Evolutionary conservation across 306 rosid genomes (phyloP).

Genomic region (Sechiopsis laciniata): DNA sequence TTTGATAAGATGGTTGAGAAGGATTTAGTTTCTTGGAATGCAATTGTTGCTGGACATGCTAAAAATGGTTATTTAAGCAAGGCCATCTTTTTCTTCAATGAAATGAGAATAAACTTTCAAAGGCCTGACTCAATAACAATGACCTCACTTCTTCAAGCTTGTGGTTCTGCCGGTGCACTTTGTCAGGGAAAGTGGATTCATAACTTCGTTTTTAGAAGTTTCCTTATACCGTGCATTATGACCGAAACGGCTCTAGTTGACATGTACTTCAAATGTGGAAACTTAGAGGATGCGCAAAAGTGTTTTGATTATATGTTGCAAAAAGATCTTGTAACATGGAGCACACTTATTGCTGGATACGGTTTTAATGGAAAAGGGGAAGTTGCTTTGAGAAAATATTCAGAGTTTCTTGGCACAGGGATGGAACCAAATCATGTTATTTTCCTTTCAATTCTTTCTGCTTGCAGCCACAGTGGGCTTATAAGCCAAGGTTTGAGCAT

Average conservation of each 20-base stretch:
- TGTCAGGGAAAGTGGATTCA: conserved; percentile 24
- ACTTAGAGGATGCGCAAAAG: conserved; percentile 18
- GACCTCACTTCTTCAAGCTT: conserved; percentile 27
- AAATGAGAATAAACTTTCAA: conserved; percentile 21
- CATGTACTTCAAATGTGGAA: conserved; percentile 27
- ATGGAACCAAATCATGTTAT: conserved; percentile 24
- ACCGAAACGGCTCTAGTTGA: conserved; percentile 26
- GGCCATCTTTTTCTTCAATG: conserved; percentile 18
- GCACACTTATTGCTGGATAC: conserved; percentile 25
- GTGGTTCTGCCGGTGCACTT: conserved; percentile 20
- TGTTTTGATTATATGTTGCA: conserved; percentile 21
- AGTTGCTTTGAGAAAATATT: conserved; percentile 18
- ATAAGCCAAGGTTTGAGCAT: conserved; percentile 18
- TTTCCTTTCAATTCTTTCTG: conserved; percentile 25
- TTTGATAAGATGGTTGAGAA: conserved; percentile 21
- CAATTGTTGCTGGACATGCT: conserved; percentile 23
- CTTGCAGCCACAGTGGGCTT: conserved; percentile 26
- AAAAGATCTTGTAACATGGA: conserved; percentile 21
- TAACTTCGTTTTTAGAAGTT: conserved; percentile 20
- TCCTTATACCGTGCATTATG: conserved; percentile 22
- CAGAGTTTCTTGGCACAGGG: conserved; percentile 23
- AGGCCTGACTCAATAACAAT: conserved; percentile 27
- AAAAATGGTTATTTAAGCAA: conserved; percentile 16
- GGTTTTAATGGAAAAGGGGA: conserved; percentile 23
- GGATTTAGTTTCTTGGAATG: conserved; percentile 30